Conservation (phyloP, 176 grass and related monocot species). For the Alloteropsis semialata region DNA sequence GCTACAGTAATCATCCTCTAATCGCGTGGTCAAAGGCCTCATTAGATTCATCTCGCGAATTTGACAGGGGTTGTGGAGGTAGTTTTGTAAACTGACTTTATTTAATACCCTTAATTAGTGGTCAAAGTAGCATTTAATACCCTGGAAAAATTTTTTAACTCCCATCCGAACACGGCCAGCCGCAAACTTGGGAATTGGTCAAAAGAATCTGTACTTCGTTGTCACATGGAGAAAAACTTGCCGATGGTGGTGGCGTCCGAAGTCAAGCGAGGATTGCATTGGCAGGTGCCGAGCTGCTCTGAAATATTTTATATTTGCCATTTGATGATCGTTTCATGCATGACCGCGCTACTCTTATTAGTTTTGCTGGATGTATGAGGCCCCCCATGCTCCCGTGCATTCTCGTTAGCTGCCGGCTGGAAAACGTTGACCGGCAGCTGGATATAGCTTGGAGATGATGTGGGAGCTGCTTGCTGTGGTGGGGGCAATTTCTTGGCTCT, state of each 20-base stretch:
- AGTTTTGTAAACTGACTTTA: too few species aligned
- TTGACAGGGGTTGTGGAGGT: too few species aligned
- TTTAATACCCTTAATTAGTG: too few species aligned
- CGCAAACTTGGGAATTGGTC: conserved; percentile 14
- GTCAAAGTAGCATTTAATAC: too few species aligned
- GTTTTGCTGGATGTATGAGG: background rate
- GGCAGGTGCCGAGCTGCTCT: background rate
- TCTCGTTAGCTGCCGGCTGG: background rate
- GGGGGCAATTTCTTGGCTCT: background rate
- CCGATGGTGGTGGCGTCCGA: background rate
- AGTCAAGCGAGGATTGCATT: background rate
- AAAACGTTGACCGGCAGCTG: background rate
- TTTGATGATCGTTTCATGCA: background rate
- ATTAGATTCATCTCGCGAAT: too few species aligned
- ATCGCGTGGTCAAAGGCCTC: too few species aligned
- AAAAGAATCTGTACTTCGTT: conserved; percentile 19
- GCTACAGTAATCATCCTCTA: too few species aligned
- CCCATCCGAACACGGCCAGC: too few species aligned
- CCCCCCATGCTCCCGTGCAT: background rate
- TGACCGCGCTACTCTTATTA: background rate
- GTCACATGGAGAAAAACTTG: conserved; percentile 7
- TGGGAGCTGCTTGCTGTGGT: background rate
- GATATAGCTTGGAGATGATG: background rate
- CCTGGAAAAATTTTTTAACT: too few species aligned
- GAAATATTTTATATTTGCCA: background rate